phyloP scores from a whole-genome alignment of 805 yeast species.

The Ogataea siamensis region DNA sequence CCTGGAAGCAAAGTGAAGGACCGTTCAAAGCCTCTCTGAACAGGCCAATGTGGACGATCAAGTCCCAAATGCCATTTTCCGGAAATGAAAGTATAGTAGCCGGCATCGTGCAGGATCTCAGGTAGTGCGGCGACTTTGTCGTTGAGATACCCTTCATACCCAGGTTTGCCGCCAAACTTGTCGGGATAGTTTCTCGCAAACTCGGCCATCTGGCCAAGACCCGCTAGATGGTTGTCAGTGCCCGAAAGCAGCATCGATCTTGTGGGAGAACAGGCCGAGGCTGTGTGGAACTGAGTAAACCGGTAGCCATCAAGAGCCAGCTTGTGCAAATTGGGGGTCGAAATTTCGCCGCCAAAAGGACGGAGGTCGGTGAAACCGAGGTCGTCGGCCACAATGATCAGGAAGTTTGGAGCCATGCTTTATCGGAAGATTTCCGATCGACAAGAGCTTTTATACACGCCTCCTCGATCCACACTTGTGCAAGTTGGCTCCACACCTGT shows the following conservation, averaged over 20 bases:
- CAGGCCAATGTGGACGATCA: constrained; percentile 46
- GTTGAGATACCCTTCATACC: constrained; percentile 55
- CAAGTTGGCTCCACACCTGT: too few relatives aligned
- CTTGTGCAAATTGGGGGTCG: constrained; percentile 49
- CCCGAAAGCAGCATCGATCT: constrained; percentile 61
- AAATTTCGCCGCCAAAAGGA: constrained; percentile 57
- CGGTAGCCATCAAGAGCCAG: constrained; percentile 46
- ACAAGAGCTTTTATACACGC: background rate
- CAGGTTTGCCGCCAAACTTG: constrained; percentile 43
- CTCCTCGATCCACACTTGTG: background rate
- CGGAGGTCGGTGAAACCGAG: constrained; percentile 56
- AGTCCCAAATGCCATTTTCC: constrained; percentile 66
- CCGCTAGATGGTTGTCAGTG: constrained; percentile 61
- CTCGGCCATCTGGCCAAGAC: constrained; percentile 58
- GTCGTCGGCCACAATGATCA: constrained; percentile 60
- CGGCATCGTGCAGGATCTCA: constrained; percentile 47
- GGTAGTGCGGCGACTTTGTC: constrained; percentile 52
- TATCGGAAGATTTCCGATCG: background rate
- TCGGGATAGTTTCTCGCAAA: constrained; percentile 39
- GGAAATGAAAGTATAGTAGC: constrained; percentile 47
- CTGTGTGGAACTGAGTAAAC: constrained; percentile 60
- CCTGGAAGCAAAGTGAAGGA: constrained; percentile 53
- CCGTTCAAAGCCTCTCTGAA: constrained; percentile 48
- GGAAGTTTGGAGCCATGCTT: constrained; percentile 42
- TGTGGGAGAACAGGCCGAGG: constrained; percentile 65